These are phyloP conservation scores for Macrophomina tecta DNA, from an alignment of 2,329 filamentous ascomycete genomes.

Conservation along the genomic window DNA sequence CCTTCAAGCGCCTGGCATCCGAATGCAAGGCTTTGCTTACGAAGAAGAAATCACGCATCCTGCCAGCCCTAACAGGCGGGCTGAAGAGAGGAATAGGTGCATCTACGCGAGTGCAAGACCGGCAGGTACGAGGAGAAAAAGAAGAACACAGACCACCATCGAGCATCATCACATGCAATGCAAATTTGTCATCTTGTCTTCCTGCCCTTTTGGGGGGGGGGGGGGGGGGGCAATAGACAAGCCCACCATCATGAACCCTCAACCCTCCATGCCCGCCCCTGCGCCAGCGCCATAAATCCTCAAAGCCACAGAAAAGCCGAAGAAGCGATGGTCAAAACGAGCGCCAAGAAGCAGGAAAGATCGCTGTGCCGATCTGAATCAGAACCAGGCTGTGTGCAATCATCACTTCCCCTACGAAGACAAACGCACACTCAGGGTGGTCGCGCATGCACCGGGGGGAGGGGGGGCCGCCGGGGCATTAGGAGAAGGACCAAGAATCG, in stretches of 20 bases:
- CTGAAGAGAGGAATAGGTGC: not conserved
- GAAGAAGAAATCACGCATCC: no score
- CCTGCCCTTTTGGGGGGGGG: no score
- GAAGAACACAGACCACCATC: not conserved
- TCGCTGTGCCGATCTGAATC: slow-evolving; percentile 8
- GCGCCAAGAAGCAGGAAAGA: not conserved
- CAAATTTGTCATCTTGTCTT: not conserved
- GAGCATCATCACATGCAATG: not conserved
- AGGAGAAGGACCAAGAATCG: no score
- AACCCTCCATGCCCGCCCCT: slow-evolving; percentile 6
- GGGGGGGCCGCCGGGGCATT: no score
- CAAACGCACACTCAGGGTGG: no score
- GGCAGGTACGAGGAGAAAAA: not conserved
- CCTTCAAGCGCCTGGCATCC: not conserved
- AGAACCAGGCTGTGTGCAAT: not conserved
- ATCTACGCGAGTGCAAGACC: not conserved
- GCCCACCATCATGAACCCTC: not conserved
- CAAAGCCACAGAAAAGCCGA: not conserved
- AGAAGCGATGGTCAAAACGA: not conserved
- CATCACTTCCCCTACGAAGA: no score
- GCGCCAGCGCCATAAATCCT: not conserved
- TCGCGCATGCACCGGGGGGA: no score
- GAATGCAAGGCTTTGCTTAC: no score
- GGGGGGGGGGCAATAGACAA: no score
- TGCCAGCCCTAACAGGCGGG: no score